Percentiles rank a stretch among this genome's conserved stretches.
phyloP scores from a whole-genome alignment of 2,329 filamentous ascomycete species.

The Apiospora saccharicola region DNA sequence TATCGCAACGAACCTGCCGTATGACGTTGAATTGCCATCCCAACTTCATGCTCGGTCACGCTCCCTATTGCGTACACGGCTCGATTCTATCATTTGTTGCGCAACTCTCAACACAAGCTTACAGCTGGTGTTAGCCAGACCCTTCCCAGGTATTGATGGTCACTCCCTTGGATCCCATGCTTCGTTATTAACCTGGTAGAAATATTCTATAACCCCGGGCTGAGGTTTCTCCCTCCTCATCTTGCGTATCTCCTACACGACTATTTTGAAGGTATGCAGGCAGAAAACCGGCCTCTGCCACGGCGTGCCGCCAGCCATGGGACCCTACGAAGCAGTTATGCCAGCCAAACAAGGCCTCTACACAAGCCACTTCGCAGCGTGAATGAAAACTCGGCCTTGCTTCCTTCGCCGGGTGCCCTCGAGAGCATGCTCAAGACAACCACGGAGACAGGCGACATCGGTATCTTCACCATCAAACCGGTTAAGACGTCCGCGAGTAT shows the following conservation, averaged over 20 bases:
- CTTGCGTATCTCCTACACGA: neutral
- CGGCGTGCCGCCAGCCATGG: conserved; percentile 43
- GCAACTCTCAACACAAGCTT: neutral
- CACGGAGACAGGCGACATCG: conserved; percentile 71
- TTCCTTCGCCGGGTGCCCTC: conserved; percentile 61
- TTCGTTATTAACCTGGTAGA: conserved; percentile 7
- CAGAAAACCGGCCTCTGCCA: conserved; percentile 7
- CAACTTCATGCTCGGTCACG: neutral
- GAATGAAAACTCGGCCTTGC: conserved; percentile 51
- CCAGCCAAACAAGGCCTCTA: conserved; percentile 38
- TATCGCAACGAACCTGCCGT: neutral
- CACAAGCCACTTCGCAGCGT: conserved; percentile 53
- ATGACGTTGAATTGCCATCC: neutral
- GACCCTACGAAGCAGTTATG: conserved; percentile 36
- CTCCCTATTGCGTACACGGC: neutral
- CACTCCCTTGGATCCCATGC: conserved; percentile 8
- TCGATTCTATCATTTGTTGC: neutral
- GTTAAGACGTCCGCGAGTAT: conserved; percentile 36
- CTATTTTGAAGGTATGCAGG: neutral
- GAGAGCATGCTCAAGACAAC: conserved; percentile 72
- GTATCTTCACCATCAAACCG: conserved; percentile 63
- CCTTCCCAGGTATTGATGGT: neutral
- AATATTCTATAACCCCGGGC: neutral
- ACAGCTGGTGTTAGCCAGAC: neutral
- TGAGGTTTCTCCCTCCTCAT: neutral